Conservation (phyloP, 257 asterid genomes). For the Nyctanthes arbortristis region DNA sequence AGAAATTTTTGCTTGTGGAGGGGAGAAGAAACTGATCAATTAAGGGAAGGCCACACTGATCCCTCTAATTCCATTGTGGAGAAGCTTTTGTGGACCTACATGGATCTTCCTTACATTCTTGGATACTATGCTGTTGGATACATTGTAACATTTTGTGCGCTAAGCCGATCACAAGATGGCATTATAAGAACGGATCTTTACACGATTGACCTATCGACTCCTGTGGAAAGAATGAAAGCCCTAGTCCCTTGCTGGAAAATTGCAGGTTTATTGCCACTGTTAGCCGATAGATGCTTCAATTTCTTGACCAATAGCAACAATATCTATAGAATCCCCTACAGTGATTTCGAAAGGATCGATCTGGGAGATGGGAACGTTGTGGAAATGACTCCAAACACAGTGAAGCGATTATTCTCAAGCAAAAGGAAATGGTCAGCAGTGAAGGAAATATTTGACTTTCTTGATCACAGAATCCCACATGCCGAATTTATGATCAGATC, state of each 20-base stretch:
- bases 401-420: constrained; percentile 24
- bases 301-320: constrained; percentile 1
- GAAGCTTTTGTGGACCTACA: constrained; percentile 42
- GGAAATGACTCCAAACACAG: constrained; percentile 44
- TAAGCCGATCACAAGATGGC: constrained; percentile 41
- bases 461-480: constrained; percentile 44
- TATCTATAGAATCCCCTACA: constrained; percentile 18
- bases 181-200: constrained; percentile 47
- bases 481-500: constrained; percentile 39
- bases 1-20: constrained; percentile 50
- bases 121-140: constrained; percentile 52
- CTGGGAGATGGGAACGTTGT: constrained; percentile 31
- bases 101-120: constrained; percentile 42
- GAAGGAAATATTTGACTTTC: constrained; percentile 47
- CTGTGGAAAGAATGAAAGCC: constrained; percentile 42
- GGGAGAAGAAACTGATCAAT: constrained; percentile 46
- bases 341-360: constrained; percentile 46
- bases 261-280: constrained; percentile 40
- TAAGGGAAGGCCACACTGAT: constrained; percentile 42
- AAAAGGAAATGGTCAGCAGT: constrained; percentile 38
- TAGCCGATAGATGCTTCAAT: constrained; percentile 36
- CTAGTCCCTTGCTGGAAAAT: constrained; percentile 48
- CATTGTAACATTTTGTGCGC: constrained; percentile 43
- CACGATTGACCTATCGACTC: constrained; percentile 39
- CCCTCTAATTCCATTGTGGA: constrained; percentile 44